Evolutionary conservation across 2,329 filamentous ascomycete genomes (phyloP), one percentile per base, ranked within the genome.

Genomic region (Aureobasidium leucospermi): DNA sequence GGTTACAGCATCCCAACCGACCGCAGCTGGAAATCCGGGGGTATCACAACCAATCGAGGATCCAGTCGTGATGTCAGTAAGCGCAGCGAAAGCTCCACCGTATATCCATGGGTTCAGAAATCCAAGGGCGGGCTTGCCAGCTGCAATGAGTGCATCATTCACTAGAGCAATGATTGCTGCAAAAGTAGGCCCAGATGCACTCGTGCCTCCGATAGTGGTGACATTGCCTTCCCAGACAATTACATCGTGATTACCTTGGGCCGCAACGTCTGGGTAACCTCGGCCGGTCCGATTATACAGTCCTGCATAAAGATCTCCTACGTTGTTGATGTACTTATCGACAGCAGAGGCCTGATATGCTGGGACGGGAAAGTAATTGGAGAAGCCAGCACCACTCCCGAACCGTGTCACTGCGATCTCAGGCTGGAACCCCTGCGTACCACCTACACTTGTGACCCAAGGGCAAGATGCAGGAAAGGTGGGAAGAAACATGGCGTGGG

Each of bases 41-140:
- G 68, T 69, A 46, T 70, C 71, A 60, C 76, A 78, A 0, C 76
- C 75, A 19, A 67, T 63, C 6, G 67, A 69, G 6, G 65, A 68
- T 1, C 75, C 75, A 41, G 68, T 68, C 32, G 64, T 73, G 64
- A 71, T 76, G 63, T 85, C 82, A 0, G 72, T 81, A 16, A 84
- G 71, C 0, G 73, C 80, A 62, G 73, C 69, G 59, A 74, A 76
- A 4, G 77, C 78, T 48, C 69, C 66, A 10, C 71, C 71, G 66
- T 85, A 86, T 6, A 85, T 67, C 79, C 81, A 84, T 0, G 83
- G 83, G 65, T 86, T 85, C 48, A 85, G 62, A 72, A 83, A 85
- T 0, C 83, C 83, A 45, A 85, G 70, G 0, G 75, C 69, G 0
- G 76, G 67, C 66, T 80, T 77, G 5, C 79, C 79, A 6, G 70